Evolutionary conservation across 2,329 filamentous ascomycete species (phyloP), one percentile per base, ranked within the genome.

Genomic region (Aspergillus puulaauensis): DNA sequence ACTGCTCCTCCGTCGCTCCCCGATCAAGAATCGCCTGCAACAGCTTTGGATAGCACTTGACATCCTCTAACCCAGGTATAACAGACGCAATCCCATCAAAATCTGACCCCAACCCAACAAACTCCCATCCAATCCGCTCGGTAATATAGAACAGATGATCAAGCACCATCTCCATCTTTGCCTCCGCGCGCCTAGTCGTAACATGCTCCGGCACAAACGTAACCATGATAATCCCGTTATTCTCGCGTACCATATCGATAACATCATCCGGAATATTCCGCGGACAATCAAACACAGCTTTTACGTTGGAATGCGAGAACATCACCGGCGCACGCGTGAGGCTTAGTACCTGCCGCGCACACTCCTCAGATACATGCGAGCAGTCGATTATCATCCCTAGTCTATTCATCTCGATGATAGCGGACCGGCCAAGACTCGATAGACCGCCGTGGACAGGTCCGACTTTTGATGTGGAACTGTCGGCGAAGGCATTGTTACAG

Each of bases 41-140:
- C 3, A 57, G 48, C 15, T 19, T 2, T 1, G 54, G 54, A 33
- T 57, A 57, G 11, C 40, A 15, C 17, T 27, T 44, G 2, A 47
- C 48, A 35, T 54, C 48, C 23, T 57, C 54, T 4, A 57, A 6
- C 14, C 54, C 54, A 15, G 33, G 15, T 5, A 41, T 41, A 12
- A 33, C 35, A 17, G 48, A 41, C 8, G 54, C 37, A 11, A 59
- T 72, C 6, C 61, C 61, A 44, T 61, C 59, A 43, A 61, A 63
- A 49, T 63, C 61, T 21, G 59, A 58, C 1, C 75, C 75, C 3
- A 77, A 65, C 4, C 75, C 75, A 6, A 77, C 69, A 53, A 73
- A 69, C 3, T 71, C 69, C 70, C 70, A 78, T 1, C 75, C 74
- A 17, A 54, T 57, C 12, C 59, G 14, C 27, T 58, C 24, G 15